phyloP scores from a whole-genome alignment of 805 yeast genomes.

The Candida sonorensis region DNA sequence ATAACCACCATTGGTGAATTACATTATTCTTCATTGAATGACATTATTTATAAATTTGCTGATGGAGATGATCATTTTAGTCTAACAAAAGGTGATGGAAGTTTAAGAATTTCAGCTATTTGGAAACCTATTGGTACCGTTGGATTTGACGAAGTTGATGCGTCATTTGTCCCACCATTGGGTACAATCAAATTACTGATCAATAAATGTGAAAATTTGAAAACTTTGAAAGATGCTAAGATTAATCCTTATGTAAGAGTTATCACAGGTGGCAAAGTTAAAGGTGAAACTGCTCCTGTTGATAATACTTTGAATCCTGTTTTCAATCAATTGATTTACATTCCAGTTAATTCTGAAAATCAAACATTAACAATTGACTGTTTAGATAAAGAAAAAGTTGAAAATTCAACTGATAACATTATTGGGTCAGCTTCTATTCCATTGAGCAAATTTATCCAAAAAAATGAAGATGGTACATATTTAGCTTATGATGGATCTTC shows the following conservation, averaged over 20 bases:
- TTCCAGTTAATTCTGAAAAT: constrained; percentile 55
- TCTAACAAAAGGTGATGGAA: constrained; percentile 44
- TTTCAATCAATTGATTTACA: constrained; percentile 52
- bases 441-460: constrained; percentile 41
- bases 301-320: constrained; percentile 48
- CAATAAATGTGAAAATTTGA: constrained; percentile 43
- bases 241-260: constrained; percentile 71
- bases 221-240: constrained; percentile 58
- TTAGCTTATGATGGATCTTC: constrained; percentile 46
- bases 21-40: constrained; percentile 45
- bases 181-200: constrained; percentile 62
- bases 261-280: constrained; percentile 48
- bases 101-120: constrained; percentile 44
- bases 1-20: constrained; percentile 48
- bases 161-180: constrained; percentile 48
- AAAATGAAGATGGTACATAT: constrained; percentile 39
- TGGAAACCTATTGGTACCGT: constrained; percentile 69
- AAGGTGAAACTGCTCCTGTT: constrained; percentile 47
- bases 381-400: constrained; percentile 69
- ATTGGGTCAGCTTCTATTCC: constrained; percentile 53
- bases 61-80: constrained; percentile 45
- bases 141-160: constrained; percentile 34
- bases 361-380: constrained; percentile 54
- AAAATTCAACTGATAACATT: constrained; percentile 51
- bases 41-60: constrained; percentile 41